A percentile compares a stretch with the other conserved stretches of the same genome.
phyloP scores from a whole-genome alignment of 1,284 basidiomycete species.

The Ceratobasidium sp. region DNA sequence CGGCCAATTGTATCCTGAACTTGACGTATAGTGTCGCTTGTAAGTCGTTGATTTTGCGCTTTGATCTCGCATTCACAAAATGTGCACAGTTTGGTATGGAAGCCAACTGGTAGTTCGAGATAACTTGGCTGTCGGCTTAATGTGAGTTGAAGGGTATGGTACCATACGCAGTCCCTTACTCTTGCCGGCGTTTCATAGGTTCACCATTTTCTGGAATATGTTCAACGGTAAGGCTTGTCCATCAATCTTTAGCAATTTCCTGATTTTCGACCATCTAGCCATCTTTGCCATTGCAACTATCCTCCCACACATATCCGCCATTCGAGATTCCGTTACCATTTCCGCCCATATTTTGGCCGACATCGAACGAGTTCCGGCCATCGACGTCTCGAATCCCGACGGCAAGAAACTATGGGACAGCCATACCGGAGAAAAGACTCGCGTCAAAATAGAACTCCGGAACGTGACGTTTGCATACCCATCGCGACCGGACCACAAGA shows the following conservation, averaged over 20 bases:
- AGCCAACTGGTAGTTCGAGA: constrained; percentile 39
- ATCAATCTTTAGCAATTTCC: too few relatives aligned
- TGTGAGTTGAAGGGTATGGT: neutral
- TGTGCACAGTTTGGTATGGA: constrained; percentile 47
- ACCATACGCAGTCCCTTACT: neutral
- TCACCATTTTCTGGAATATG: constrained; percentile 41
- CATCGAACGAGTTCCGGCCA: constrained; percentile 49
- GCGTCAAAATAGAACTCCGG: constrained; percentile 50
- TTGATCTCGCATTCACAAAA: constrained; percentile 32
- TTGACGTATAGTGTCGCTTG: constrained; percentile 37
- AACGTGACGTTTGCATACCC: constrained; percentile 55
- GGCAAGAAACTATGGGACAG: constrained; percentile 43
- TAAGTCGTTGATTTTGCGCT: neutral
- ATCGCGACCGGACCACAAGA: constrained; percentile 50
- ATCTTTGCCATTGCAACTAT: constrained; percentile 46
- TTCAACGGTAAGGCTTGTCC: constrained; percentile 24
- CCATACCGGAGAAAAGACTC: constrained; percentile 32
- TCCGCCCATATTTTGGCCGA: constrained; percentile 45
- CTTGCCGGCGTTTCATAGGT: constrained; percentile 13
- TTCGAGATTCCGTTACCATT: constrained; percentile 24
- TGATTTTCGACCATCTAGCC: constrained; percentile 6
- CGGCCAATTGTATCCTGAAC: constrained; percentile 44
- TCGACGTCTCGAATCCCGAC: constrained; percentile 47
- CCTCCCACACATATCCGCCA: constrained; percentile 48
- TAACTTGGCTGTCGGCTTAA: constrained; percentile 25